Evolutionary conservation across 2,329 filamentous ascomycete species (phyloP).

Genomic region (Didymella segeticola): DNA sequence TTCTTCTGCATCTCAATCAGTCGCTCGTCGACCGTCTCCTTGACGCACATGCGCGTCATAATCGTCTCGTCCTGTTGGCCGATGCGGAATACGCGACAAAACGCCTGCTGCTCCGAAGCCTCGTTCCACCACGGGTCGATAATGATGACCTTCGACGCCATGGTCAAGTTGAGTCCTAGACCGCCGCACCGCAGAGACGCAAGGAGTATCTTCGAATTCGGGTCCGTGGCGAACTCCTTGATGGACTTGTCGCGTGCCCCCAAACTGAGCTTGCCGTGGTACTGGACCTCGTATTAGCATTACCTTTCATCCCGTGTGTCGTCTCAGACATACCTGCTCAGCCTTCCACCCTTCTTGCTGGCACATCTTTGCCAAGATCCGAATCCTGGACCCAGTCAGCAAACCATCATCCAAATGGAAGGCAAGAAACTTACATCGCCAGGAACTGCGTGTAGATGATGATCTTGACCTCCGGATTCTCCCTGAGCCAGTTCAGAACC

Average conservation of each 20-base stretch:
- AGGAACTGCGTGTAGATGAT: conserved; percentile 68
- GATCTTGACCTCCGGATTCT: conserved; percentile 60
- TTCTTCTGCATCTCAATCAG: conserved; percentile 62
- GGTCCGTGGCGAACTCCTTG: conserved; percentile 53
- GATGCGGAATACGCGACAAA: conserved; percentile 68
- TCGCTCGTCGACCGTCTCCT: conserved; percentile 64
- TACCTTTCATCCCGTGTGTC: too few relatives aligned
- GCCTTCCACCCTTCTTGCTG: conserved; percentile 56
- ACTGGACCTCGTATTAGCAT: conserved; percentile 36
- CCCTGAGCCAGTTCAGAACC: conserved; percentile 53
- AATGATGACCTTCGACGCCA: conserved; percentile 58
- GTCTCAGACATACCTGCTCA: conserved; percentile 43
- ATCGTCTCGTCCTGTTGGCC: conserved; percentile 68
- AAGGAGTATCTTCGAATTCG: conserved; percentile 57
- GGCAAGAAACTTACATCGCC: conserved; percentile 47
- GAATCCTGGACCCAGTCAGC: conserved; percentile 43
- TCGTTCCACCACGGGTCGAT: conserved; percentile 67
- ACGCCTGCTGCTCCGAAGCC: conserved; percentile 67
- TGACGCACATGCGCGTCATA: conserved; percentile 64
- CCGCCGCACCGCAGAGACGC: conserved; percentile 65
- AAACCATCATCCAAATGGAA: too few relatives aligned
- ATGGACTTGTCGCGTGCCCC: conserved; percentile 56
- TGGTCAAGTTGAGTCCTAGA: conserved; percentile 65
- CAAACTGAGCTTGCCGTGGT: conserved; percentile 58
- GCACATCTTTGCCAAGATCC: conserved; percentile 60